phyloP scores from a whole-genome alignment of 2,329 filamentous ascomycete species.

The Pezicula carpinea region DNA sequence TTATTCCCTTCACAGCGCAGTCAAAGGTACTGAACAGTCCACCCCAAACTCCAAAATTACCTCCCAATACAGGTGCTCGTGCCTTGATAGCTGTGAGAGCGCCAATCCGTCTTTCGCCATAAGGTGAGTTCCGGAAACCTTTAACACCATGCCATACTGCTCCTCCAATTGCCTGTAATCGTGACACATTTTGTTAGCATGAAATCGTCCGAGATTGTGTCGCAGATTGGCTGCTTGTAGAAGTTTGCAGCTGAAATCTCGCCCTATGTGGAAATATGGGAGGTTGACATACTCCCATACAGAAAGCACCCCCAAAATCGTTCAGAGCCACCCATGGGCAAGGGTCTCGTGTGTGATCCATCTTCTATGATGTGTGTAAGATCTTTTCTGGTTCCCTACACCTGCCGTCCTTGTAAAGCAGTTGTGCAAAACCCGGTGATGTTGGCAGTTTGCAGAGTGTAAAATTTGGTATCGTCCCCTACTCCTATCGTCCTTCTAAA shows the following conservation, averaged over 20 bases:
- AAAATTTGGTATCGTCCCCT: neutral
- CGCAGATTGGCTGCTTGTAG: neutral
- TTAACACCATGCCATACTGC: slow-evolving; percentile 97
- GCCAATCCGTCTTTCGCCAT: slow-evolving; percentile 93
- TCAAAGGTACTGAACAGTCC: slow-evolving; percentile 95
- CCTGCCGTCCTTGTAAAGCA: neutral
- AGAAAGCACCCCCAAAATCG: slow-evolving; percentile 96
- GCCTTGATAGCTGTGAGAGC: slow-evolving; percentile 97
- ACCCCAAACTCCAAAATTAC: slow-evolving; percentile 98
- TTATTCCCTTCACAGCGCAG: slow-evolving; percentile 89
- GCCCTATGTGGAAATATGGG: slow-evolving; percentile 5
- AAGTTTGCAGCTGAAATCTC: neutral
- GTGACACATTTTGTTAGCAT: no score
- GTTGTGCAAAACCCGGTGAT: neutral
- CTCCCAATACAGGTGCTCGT: slow-evolving; percentile 89
- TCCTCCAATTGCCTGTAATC: slow-evolving; percentile 62
- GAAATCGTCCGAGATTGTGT: slow-evolving; percentile 8
- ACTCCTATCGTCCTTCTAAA: neutral
- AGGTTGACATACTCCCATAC: slow-evolving; percentile 75
- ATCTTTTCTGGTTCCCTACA: neutral
- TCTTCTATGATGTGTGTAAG: slow-evolving; percentile 34
- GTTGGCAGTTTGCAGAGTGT: slow-evolving; percentile 4
- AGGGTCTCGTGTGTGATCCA: slow-evolving; percentile 96
- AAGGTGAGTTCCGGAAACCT: slow-evolving; percentile 82
- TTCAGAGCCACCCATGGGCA: slow-evolving; percentile 96